These are phyloP conservation scores for Haematococcus sp. DNA, from an alignment of 139 green algal species.

Conservation along the genomic window DNA sequence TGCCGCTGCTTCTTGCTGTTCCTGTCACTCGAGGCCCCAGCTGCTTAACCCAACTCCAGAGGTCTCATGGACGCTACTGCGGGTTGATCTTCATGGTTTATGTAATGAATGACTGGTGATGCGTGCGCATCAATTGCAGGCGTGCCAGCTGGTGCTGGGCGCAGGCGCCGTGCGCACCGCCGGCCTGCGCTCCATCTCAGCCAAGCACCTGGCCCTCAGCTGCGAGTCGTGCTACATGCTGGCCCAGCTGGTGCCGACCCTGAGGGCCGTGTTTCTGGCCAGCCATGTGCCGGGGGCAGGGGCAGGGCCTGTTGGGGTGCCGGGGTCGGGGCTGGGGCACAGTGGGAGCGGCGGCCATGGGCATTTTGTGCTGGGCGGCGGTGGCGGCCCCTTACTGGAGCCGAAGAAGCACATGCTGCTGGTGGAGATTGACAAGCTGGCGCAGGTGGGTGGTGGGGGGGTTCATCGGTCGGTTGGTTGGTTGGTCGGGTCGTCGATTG, in stretches of 20 bases:
- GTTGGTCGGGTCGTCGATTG: too few relatives aligned
- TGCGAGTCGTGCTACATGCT: slow-evolving; percentile 19
- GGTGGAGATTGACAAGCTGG: slow-evolving; percentile 19
- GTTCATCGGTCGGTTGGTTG: not conserved
- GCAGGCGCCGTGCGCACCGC: slow-evolving; percentile 89
- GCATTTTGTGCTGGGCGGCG: not conserved
- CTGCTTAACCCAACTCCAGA: too few relatives aligned
- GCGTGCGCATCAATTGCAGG: too few relatives aligned
- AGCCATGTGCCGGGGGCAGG: too few relatives aligned
- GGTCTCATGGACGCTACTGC: too few relatives aligned
- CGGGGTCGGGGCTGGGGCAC: too few relatives aligned
- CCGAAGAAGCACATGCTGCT: slow-evolving; percentile 15
- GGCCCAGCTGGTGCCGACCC: not conserved
- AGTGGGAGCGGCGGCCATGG: too few relatives aligned
- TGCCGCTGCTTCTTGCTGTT: not conserved
- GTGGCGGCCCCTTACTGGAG: slow-evolving; percentile 1
- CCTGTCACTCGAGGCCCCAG: too few relatives aligned
- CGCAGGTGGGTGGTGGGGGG: not conserved
- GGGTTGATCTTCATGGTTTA: too few relatives aligned
- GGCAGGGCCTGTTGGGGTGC: too few relatives aligned
- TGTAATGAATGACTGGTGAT: too few relatives aligned
- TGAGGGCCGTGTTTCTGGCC: not conserved
- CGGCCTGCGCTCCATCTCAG: slow-evolving; percentile 88
- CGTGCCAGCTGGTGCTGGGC: slow-evolving; percentile 88
- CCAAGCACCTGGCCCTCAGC: slow-evolving; percentile 75